phyloP scores from a whole-genome alignment of 1,284 basidiomycete species.

The Ceratobasidium sp. region DNA sequence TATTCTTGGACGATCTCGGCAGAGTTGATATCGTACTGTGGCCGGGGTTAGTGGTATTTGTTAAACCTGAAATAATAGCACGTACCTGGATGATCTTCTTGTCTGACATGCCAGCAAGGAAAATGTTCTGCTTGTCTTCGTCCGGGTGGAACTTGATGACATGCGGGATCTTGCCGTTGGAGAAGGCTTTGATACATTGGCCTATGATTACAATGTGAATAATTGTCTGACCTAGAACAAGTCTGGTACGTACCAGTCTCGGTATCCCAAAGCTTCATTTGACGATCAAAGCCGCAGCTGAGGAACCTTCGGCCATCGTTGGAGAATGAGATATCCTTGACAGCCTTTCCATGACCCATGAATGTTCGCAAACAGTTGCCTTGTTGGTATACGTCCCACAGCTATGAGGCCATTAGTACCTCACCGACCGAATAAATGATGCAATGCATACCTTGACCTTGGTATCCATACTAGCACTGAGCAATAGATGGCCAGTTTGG shows the following conservation, averaged over 20 bases:
- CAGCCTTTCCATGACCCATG: conserved; percentile 95
- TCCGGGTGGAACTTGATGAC: conserved; percentile 96
- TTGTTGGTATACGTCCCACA: conserved; percentile 98
- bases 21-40: conserved; percentile 90
- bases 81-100: conserved; percentile 97
- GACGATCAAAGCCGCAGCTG: conserved; percentile 92
- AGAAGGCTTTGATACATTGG: conserved; percentile 93
- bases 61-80: conserved; percentile 33
- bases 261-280: conserved; percentile 99
- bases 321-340: conserved; percentile 95
- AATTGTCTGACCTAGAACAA: not conserved
- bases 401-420: conserved; percentile 54
- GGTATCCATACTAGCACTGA: conserved; percentile 97
- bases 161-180: conserved; percentile 96
- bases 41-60: not conserved
- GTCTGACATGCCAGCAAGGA: conserved; percentile 98
- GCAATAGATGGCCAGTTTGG: conserved; percentile 87
- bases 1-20: conserved; percentile 98
- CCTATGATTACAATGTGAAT: conserved; percentile 48
- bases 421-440: not conserved
- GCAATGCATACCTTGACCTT: conserved; percentile 84
- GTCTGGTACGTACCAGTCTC: conserved; percentile 70
- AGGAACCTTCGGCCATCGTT: conserved; percentile 91
- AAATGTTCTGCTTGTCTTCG: conserved; percentile 93
- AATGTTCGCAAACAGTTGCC: conserved; percentile 97